phyloP scores from a whole-genome alignment of 208 protist species.

The Histomonas meleagridis region DNA sequence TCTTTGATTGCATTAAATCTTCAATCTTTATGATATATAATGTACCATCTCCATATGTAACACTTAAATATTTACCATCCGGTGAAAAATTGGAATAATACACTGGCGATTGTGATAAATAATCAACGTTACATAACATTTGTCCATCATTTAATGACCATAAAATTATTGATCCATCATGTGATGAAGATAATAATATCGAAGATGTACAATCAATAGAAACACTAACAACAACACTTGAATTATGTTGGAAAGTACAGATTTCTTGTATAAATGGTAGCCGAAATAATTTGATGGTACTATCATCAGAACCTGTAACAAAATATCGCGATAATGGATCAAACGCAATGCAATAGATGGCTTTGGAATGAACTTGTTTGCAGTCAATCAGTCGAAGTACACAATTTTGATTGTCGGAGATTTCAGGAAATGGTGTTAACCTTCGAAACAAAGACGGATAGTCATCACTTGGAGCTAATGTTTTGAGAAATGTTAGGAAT shows the following conservation, averaged over 20 bases:
- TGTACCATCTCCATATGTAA: neutral
- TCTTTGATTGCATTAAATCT: neutral
- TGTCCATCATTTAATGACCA: neutral
- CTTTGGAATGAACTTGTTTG: neutral
- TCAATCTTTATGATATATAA: neutral
- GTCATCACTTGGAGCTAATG: neutral
- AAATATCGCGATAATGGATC: neutral
- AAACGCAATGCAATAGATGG: neutral
- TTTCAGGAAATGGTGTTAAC: neutral
- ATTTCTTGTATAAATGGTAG: neutral
- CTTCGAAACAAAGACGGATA: neutral
- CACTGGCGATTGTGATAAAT: neutral
- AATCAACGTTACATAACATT: neutral
- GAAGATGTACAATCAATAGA: neutral
- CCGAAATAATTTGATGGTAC: neutral
- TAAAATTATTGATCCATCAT: neutral
- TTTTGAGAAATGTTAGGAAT: neutral
- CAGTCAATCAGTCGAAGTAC: neutral
- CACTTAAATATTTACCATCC: neutral
- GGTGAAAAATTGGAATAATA: neutral
- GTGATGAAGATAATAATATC: neutral
- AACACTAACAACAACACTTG: neutral
- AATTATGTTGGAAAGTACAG: neutral
- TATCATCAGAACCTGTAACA: neutral
- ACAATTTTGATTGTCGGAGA: neutral